Evolutionary conservation across 1,284 basidiomycete species (phyloP).

Genomic region (Boletellus deceptivus): DNA sequence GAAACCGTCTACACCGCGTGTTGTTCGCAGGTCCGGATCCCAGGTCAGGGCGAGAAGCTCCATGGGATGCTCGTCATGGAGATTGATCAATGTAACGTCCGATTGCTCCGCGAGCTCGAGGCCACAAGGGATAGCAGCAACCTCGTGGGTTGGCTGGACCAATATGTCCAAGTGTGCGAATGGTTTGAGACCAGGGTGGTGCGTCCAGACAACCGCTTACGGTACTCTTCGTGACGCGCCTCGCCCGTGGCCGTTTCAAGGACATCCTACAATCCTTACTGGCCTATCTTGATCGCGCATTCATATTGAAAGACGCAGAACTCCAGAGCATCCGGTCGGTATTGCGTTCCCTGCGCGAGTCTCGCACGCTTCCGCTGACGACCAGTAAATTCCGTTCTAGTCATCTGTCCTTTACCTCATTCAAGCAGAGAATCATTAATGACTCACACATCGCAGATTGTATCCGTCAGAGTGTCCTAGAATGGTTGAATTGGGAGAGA

Average conservation of each 20-base stretch:
- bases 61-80: conserved; percentile 52
- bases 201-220: conserved; percentile 28
- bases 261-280: conserved; percentile 54
- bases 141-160: conserved; percentile 47
- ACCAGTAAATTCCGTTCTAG: conserved; percentile 32
- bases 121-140: conserved; percentile 21
- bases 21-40: conserved; percentile 48
- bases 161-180: conserved; percentile 51
- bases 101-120: conserved; percentile 40
- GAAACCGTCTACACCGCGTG: conserved; percentile 58
- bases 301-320: conserved; percentile 41
- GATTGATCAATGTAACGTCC: conserved; percentile 48
- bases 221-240: not conserved
- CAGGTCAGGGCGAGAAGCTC: conserved; percentile 52
- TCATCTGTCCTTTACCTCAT: conserved; percentile 51
- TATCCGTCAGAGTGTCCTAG: conserved; percentile 48
- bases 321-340: conserved; percentile 44
- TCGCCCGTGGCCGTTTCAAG: conserved; percentile 30
- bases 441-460: conserved; percentile 44
- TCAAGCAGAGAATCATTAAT: conserved; percentile 51
- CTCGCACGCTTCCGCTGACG: not conserved
- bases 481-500: conserved; percentile 61
- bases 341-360: not conserved
- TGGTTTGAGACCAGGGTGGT: conserved; percentile 68
- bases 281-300: conserved; percentile 63